phyloP scores from a whole-genome alignment of 345 rosid genomes.

The Eucalyptus victrix region DNA sequence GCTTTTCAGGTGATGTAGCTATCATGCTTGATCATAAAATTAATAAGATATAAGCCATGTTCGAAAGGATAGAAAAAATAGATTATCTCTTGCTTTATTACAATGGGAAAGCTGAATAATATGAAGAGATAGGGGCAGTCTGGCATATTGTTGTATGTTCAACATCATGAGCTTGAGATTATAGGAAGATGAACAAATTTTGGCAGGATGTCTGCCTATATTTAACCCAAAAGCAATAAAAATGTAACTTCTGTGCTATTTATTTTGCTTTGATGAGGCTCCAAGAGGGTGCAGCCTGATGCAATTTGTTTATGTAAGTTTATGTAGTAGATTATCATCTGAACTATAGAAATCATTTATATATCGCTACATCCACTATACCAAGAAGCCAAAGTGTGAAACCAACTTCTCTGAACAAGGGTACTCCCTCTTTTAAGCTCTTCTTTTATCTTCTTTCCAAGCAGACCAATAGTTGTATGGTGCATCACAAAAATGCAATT shows the following conservation, averaged over 20 bases:
- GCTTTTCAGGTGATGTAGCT: neutral
- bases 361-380: neutral
- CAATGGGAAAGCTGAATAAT: neutral
- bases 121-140: neutral
- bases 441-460: neutral
- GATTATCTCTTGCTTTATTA: neutral
- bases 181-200: neutral
- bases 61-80: neutral
- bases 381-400: neutral
- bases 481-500: neutral
- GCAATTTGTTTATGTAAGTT: neutral
- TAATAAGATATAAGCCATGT: neutral
- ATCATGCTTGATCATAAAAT: neutral
- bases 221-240: neutral
- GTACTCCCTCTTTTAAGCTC: neutral
- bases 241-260: neutral
- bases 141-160: neutral
- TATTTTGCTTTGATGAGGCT: neutral
- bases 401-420: neutral
- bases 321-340: neutral
- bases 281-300: neutral
- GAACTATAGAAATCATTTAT: neutral
- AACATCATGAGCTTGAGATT: neutral
- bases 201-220: neutral
- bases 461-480: neutral